A percentile compares a stretch with the other conserved stretches of the same genome.
Evolutionary conservation across 2,329 filamentous ascomycete species (phyloP).

Genomic region (Eurotiales sp.): DNA sequence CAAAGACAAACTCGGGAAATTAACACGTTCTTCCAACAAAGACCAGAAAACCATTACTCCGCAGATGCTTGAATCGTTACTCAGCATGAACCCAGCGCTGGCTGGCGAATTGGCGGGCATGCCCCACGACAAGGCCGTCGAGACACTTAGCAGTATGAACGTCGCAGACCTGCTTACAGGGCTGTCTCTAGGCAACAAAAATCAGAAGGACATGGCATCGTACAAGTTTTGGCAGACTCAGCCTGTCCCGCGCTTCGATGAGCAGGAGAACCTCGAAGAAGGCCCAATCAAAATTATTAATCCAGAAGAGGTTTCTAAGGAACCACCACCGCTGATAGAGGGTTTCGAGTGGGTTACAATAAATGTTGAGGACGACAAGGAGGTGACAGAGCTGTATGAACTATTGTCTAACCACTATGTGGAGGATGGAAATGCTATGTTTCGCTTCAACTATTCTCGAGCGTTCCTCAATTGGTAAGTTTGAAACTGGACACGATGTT

Average conservation of each 20-base stretch:
- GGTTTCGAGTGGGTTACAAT: conserved; percentile 95
- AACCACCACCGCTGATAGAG: conserved; percentile 69
- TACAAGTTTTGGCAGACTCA: conserved; percentile 99
- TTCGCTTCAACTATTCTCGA: conserved; percentile 92
- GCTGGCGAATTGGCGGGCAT: conserved; percentile 70
- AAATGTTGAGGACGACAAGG: conserved; percentile 72
- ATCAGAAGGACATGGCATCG: conserved; percentile 90
- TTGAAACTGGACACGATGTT: too few species aligned
- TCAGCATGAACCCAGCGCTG: conserved; percentile 58
- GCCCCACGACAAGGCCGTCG: conserved; percentile 56
- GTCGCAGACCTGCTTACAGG: conserved; percentile 48
- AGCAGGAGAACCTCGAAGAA: conserved; percentile 62
- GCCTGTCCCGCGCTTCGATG: conserved; percentile 77
- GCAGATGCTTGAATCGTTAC: conserved; percentile 36
- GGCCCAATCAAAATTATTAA: conserved; percentile 81
- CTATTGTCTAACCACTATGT: conserved; percentile 92
- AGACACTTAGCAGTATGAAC: conserved; percentile 49
- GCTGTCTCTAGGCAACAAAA: conserved; percentile 72
- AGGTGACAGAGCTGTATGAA: conserved; percentile 86
- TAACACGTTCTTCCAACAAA: conserved; percentile 17
- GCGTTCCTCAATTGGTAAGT: conserved; percentile 81
- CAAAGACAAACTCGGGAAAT: conserved; percentile 16
- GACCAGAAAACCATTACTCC: conserved; percentile 33
- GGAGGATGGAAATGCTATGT: conserved; percentile 94
- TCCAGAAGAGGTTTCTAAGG: conserved; percentile 72